Percentiles rank a stretch among this genome's conserved stretches.
These are phyloP conservation scores for Dactylorhiza incarnata DNA, from an alignment of 106 monocot species.

Conservation along the genomic window DNA sequence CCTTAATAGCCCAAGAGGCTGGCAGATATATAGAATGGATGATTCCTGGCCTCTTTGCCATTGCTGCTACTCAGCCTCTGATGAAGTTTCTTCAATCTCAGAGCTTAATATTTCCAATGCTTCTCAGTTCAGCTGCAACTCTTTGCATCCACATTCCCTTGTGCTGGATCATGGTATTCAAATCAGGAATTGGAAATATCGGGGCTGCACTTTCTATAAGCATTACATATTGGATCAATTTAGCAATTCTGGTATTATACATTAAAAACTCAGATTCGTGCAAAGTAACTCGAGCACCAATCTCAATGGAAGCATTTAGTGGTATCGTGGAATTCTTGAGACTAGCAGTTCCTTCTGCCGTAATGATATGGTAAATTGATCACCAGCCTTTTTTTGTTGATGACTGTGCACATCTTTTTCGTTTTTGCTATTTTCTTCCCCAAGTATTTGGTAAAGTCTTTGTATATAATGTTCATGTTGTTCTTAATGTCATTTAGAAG, in stretches of 20 bases:
- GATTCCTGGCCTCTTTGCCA: conserved; percentile 42
- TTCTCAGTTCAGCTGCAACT: conserved; percentile 8
- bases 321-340: conserved; percentile 11
- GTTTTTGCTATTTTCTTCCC: neutral
- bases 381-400: too few species aligned
- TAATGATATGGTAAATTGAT: conserved; percentile 19
- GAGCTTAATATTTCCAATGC: conserved; percentile 13
- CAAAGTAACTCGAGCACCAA: conserved; percentile 28
- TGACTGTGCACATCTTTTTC: neutral
- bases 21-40: conserved; percentile 29
- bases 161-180: conserved; percentile 59
- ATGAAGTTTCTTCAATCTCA: conserved; percentile 32
- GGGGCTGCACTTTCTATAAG: conserved; percentile 58
- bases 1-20: conserved; percentile 22
- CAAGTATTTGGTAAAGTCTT: neutral
- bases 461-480: neutral
- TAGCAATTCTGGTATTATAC: conserved; percentile 33
- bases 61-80: conserved; percentile 16
- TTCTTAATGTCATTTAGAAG: neutral
- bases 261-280: conserved; percentile 43
- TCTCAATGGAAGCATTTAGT: conserved; percentile 31
- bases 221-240: conserved; percentile 43
- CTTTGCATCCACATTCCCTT: conserved; percentile 25
- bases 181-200: conserved; percentile 27
- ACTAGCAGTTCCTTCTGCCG: conserved; percentile 14